Evolutionary conservation across 225 moss, liverwort and hornwort species (phyloP).

Genomic region (Rhytidiadelphus loreus): DNA sequence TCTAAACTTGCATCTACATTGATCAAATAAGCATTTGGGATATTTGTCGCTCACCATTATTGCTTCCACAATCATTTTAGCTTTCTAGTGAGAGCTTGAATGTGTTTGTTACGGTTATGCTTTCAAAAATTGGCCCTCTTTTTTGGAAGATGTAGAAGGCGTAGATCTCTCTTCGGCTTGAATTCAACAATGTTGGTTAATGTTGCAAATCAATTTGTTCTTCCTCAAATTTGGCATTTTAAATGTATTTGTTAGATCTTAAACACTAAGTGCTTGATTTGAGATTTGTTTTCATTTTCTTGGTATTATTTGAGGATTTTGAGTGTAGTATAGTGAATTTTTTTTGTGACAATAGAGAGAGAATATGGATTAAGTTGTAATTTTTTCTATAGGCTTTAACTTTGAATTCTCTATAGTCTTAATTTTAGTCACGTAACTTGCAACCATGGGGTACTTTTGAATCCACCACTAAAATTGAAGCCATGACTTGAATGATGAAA

Average conservation of each 20-base stretch:
- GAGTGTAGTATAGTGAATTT: background rate
- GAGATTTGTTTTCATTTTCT: no score
- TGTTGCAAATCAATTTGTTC: no score
- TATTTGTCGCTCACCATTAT: no score
- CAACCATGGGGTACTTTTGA: background rate
- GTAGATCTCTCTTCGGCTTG: background rate
- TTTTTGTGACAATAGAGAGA: no score
- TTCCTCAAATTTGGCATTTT: background rate
- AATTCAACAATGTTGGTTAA: background rate
- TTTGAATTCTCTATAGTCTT: no score
- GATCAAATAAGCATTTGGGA: background rate
- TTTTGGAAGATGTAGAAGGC: background rate
- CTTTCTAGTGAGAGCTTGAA: no score
- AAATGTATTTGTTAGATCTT: background rate
- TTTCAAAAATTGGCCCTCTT: background rate
- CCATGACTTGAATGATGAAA: background rate
- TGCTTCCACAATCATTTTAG: no score
- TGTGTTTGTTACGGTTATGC: accelerated
- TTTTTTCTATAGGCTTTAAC: background rate
- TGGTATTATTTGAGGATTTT: background rate
- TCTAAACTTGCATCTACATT: background rate
- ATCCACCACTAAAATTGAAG: background rate
- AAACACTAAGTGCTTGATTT: background rate
- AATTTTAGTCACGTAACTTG: no score
- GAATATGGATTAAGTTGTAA: background rate